A percentile compares a stretch with the other conserved stretches of the same genome.
These are phyloP conservation scores for Aspergillus eucalypticola DNA, from an alignment of 2,329 filamentous ascomycete species.

Conservation along the genomic window DNA sequence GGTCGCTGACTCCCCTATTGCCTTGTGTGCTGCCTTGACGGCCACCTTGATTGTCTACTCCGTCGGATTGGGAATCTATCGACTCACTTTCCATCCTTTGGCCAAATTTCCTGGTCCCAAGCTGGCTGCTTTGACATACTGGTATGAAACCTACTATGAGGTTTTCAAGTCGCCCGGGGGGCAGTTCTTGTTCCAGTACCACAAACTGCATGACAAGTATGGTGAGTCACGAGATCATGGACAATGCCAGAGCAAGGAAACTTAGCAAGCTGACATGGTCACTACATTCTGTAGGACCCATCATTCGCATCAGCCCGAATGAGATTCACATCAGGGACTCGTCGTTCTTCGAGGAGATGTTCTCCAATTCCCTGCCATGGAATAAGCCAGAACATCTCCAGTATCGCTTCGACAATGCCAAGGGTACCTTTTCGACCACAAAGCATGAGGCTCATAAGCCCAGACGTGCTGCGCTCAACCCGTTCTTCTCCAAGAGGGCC, in stretches of 20 bases:
- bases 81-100: slow-evolving; percentile 16
- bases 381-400: slow-evolving; percentile 17
- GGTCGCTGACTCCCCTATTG: not conserved
- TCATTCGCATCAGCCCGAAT: slow-evolving; percentile 20
- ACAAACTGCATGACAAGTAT: slow-evolving; percentile 16
- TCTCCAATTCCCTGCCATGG: slow-evolving; percentile 16
- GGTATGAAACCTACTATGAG: slow-evolving; percentile 20
- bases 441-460: slow-evolving; percentile 42
- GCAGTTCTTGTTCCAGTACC: slow-evolving; percentile 20
- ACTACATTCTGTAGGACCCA: slow-evolving; percentile 9
- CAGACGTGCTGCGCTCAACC: slow-evolving; percentile 43
- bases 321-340: slow-evolving; percentile 21
- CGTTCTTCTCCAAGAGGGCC: slow-evolving; percentile 46
- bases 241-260: not conserved
- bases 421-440: slow-evolving; percentile 28
- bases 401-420: slow-evolving; percentile 18
- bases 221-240: slow-evolving; percentile 3
- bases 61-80: slow-evolving; percentile 12
- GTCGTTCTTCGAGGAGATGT: slow-evolving; percentile 17
- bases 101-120: slow-evolving; percentile 18
- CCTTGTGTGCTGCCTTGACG: not conserved
- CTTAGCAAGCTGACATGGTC: not conserved
- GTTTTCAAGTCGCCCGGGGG: slow-evolving; percentile 15
- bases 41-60: not conserved
- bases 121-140: slow-evolving; percentile 16